Percentiles rank a stretch among this genome's conserved stretches.
These are phyloP conservation scores for Geosiphon pyriformis DNA, from an alignment of 192 early-diverging fungal genomes.

Conservation along the genomic window DNA sequence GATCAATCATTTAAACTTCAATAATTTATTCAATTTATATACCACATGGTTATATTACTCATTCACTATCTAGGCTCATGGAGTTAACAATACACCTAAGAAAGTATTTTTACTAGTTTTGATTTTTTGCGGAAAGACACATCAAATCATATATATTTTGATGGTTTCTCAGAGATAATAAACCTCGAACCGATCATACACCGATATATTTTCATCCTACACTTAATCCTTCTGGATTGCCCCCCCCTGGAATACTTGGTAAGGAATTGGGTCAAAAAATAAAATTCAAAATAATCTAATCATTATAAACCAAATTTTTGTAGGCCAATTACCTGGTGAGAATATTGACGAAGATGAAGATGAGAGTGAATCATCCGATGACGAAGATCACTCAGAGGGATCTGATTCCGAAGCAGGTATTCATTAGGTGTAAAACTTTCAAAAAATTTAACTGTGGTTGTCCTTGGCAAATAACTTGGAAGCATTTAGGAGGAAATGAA, in stretches of 20 bases:
- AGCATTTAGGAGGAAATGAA: background rate
- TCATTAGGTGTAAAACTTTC: background rate
- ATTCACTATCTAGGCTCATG: slow-evolving; percentile 16
- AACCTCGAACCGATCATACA: background rate
- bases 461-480: no score
- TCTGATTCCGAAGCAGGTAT: background rate
- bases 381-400: background rate
- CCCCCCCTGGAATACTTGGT: background rate
- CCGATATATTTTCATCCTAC: slow-evolving; percentile 21
- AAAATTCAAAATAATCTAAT: no score
- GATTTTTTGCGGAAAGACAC: background rate
- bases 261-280: no score
- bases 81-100: slow-evolving; percentile 8
- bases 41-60: no score
- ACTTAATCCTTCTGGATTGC: slow-evolving; percentile 22
- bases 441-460: background rate
- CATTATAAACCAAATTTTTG: no score
- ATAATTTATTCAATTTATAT: no score
- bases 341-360: background rate
- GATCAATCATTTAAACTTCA: background rate
- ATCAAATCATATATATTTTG: background rate
- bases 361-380: background rate
- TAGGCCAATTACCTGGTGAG: background rate
- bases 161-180: slow-evolving; percentile 5
- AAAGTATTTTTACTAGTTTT: background rate